phyloP scores from a whole-genome alignment of 2,329 filamentous ascomycete genomes.

The Alternaria arbusti region DNA sequence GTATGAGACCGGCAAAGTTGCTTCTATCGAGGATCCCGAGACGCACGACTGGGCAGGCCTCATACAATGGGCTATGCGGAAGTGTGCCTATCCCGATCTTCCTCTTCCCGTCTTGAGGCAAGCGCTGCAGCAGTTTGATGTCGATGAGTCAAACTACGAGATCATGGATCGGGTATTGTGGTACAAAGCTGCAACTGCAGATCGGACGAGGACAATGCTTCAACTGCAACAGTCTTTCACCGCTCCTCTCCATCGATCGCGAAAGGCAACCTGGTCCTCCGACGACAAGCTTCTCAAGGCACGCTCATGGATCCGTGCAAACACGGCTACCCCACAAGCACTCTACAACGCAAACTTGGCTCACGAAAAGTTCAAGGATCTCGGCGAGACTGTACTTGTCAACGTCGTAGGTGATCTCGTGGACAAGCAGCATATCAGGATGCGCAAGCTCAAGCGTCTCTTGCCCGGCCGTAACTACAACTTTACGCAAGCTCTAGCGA shows the following conservation, averaged over 20 bases:
- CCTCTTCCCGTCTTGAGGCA: conserved; percentile 30
- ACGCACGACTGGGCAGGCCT: conserved; percentile 73
- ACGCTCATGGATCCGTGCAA: conserved; percentile 56
- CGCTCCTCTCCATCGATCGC: conserved; percentile 28
- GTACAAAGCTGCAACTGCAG: conserved; percentile 32
- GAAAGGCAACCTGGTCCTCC: background rate
- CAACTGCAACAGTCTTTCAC: conserved; percentile 32
- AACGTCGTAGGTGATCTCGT: conserved; percentile 63
- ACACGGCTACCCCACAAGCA: conserved; percentile 51
- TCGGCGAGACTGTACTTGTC: conserved; percentile 44
- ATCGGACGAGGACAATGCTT: conserved; percentile 32
- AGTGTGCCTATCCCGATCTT: conserved; percentile 36
- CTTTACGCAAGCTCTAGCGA: conserved; percentile 65
- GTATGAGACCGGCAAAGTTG: conserved; percentile 68
- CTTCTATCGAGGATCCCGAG: conserved; percentile 64
- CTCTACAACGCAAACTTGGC: conserved; percentile 50
- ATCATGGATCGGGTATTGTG: conserved; percentile 34
- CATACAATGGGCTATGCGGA: conserved; percentile 69
- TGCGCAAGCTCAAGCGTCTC: conserved; percentile 64
- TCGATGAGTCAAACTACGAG: conserved; percentile 39
- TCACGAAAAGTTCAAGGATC: conserved; percentile 47
- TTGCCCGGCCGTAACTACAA: conserved; percentile 66
- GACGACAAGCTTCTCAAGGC: conserved; percentile 34
- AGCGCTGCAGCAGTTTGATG: conserved; percentile 26
- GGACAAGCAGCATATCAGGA: conserved; percentile 62